Base-by-base conservation (phyloP, 2,329 filamentous ascomycete species). In the Pestalotiopsis sp. region DNA sequence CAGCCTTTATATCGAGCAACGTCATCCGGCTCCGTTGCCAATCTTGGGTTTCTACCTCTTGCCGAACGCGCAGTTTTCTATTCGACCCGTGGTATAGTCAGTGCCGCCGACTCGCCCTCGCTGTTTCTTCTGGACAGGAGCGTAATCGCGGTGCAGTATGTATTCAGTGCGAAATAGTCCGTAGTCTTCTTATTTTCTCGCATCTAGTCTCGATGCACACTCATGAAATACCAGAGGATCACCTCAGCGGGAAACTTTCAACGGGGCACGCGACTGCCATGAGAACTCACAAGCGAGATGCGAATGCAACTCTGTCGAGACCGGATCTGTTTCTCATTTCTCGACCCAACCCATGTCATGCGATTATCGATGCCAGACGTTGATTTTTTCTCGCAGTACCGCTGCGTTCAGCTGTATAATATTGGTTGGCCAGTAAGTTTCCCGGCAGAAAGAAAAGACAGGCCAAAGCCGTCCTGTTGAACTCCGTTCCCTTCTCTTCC, bases 1-100 rank as follows among this genome's bases (percentile, higher is more conserved):
- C 59, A 59, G 59, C 59, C 61, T 45, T 65, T 36, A 58, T 65
- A 65, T 65, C 36, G 36, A 39, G 41, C 49, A 65, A 65, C 64
- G 64, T 65, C 64, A 65, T 65, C 64, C 41, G 23, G 27, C 41
- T 36, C 31, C 31, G 6, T 36, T 36, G 31, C 7, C 64, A 45
- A 57, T 57, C 41, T 39, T 20, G 38, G 45, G n/a, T 45, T 38
- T 25, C 4, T 20, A 64, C 36, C 61, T 12, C 23, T 14, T 23
- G 36, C 14, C 14, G 38, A n/a, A 11, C 38, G 36, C 31, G 7
- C 9, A 36, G 31, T 9, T 36, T 9, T 36, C 31, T 9, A 36
- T 36, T 36, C 31, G 31, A 36, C 31, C 31, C 31, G 31, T 36
- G 61, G 13, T 11, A 20, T 45, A 25, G n/a, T 27, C 4, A 59